These are phyloP conservation scores for Penicillium arizonense DNA, from an alignment of 495 filamentous ascomycete species.

Conservation along the genomic window DNA sequence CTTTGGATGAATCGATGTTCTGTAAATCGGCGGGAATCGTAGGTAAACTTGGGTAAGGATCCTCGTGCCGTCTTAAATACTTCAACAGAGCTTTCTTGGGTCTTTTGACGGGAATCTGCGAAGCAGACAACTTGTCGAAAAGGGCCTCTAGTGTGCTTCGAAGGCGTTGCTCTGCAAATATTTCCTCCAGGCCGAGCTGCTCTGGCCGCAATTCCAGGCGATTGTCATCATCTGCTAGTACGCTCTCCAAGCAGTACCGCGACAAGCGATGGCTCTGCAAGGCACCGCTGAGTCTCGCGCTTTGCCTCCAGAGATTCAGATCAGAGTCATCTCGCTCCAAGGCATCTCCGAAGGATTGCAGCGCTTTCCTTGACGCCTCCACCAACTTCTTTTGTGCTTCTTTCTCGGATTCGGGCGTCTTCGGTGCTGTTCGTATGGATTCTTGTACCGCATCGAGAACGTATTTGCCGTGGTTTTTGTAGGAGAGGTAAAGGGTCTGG, in stretches of 20 bases:
- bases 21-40: conserved; percentile 41
- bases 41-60: conserved; percentile 77
- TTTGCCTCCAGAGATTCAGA: conserved; percentile 87
- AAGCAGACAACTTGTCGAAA: conserved; percentile 69
- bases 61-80: conserved; percentile 63
- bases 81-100: conserved; percentile 62
- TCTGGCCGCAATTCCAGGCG: conserved; percentile 67
- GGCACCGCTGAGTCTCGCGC: conserved; percentile 72
- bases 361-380: conserved; percentile 30
- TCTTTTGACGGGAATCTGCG: conserved; percentile 61
- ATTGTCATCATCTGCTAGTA: conserved; percentile 79
- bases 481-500: conserved; percentile 85
- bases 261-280: conserved; percentile 73
- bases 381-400: conserved; percentile 29
- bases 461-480: conserved; percentile 94
- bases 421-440: conserved; percentile 19
- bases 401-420: conserved; percentile 35
- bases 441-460: conserved; percentile 70
- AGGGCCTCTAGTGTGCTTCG: conserved; percentile 63
- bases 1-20: conserved; percentile 23
- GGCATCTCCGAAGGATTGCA: conserved; percentile 69
- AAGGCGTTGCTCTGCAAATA: conserved; percentile 77
- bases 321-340: conserved; percentile 90
- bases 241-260: conserved; percentile 88
- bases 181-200: conserved; percentile 80